Base-by-base conservation (phyloP, 1,284 basidiomycete genomes). In the Entoloma clypeatum region DNA sequence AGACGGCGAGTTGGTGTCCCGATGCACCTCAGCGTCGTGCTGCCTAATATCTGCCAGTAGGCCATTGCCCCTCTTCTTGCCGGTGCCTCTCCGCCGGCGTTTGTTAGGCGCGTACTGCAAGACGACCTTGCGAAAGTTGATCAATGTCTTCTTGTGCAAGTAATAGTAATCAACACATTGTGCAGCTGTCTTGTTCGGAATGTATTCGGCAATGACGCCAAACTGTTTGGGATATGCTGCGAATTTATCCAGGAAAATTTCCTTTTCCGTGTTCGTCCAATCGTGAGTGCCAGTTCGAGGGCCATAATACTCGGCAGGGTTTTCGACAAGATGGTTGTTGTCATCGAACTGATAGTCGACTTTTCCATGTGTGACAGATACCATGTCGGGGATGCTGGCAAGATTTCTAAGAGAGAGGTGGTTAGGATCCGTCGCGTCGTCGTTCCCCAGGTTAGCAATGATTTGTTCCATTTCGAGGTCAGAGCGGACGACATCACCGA, bases 401-500 rank as follows among this genome's bases (percentile, higher is more conserved):
- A 92, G 77, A 43, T 96, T 97, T 49, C 83, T 78, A 36, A 83
- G 72, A 2, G 92, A 91, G 14, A 97, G 80, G 51, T 88, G 79
- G 51, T 80, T 89, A 0, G 94, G 92, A 63, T 98, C 93, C 32
- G 86, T 92, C 42, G 91, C 80, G 50, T 95, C 94, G 49, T 94
- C 91, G 52, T 86, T 90, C 34, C 92, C 93, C 27, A 97, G 69
- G 55, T 85, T 92, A 8, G 91, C 92, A 41, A 98, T 84, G 57
- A 98, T 94, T 65, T 94, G 92, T 57, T 97, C 89, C 79, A 97
- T 94, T 69, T 98, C 95, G 43, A 96, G 77, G 62, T 98, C 95
- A 13, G 92, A 93, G 2, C 92, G 81, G 8, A 95, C 93, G 5
- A 90, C 85, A 61, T 98, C 94, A 16, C 92, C 91, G 48, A 92